Base-by-base conservation (phyloP, 2,329 filamentous ascomycete species). In the Colletotrichum horii region DNA sequence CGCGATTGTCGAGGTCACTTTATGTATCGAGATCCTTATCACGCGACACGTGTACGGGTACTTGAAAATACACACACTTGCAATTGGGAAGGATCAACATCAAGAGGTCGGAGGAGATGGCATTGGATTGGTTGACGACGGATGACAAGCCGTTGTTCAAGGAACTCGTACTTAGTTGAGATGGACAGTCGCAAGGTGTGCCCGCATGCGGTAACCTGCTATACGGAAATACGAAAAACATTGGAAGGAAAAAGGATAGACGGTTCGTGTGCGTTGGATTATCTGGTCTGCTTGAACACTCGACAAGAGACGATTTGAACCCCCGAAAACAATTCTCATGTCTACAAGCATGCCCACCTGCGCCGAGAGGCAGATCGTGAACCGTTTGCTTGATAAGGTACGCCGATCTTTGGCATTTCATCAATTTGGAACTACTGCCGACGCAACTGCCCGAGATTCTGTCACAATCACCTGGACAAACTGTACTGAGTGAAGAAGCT, bases 351-450 rank as follows among this genome's bases (percentile, higher is more conserved):
- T 48, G 19, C 9, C 12, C 43, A 48, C 19, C n/a, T 48, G 19
- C 8, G 8, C 38, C 12, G n/a, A 22, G 19, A 14, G 11, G 22
- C n/a, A 22, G 43, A 14, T 22, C 43, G 6, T 22, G 43, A 52
- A 22, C 12, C 11, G 0, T 0, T 48, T n/a, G n/a, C 43, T 48
- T 48, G 19, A 0, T 22, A 2, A 22, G 4, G 6, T 2, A 7
- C 19, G 43, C 43, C 43, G 11, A 22, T n/a, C 6, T 19, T 48
- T 48, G 43, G n/a, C n/a, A 22, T 22, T 12, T 14, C 1, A 9
- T 48, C n/a, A 48, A 7, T 8, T 0, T 22, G 3, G 3, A 48
- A 4, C 2, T 14, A 6, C 43, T 12, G 3, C n/a, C 11, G n/a
- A 52, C 11, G 12, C n/a, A 52, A 22, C 2, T 22, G 12, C 19